Percentiles rank a stretch among this genome's conserved stretches.
phyloP scores from a whole-genome alignment of 2,329 filamentous ascomycete species.

The Phoma sp. region DNA sequence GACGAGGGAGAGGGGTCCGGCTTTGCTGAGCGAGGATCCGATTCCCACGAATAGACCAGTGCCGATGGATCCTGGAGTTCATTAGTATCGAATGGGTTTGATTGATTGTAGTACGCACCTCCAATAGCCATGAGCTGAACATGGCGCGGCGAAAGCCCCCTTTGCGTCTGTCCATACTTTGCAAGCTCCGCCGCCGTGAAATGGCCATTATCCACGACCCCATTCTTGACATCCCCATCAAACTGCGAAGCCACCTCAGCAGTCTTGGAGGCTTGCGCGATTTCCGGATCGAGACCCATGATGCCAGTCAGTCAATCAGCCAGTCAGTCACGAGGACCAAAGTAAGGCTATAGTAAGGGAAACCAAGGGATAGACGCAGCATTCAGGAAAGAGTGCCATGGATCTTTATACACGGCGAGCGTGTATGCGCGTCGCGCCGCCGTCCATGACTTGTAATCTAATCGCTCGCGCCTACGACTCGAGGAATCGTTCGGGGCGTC shows the following conservation, averaged over 20 bases:
- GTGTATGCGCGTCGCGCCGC: too few species aligned
- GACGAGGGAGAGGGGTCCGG: constrained; percentile 64
- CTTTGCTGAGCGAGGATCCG: constrained; percentile 53
- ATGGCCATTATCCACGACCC: constrained; percentile 9
- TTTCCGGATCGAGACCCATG: constrained; percentile 17
- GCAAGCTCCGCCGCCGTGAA: constrained; percentile 16
- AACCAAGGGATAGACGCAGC: too few species aligned
- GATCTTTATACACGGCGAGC: too few species aligned
- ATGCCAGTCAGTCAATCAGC: background rate
- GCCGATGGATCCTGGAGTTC: constrained; percentile 65
- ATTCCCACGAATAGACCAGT: constrained; percentile 73
- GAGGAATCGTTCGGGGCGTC: too few species aligned
- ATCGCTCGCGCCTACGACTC: too few species aligned
- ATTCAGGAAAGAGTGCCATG: too few species aligned
- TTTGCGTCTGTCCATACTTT: constrained; percentile 23
- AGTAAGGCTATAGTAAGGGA: too few species aligned
- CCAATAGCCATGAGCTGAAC: constrained; percentile 68
- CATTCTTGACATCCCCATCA: constrained; percentile 9
- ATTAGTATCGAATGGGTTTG: background rate
- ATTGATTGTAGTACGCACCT: too few species aligned
- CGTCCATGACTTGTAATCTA: too few species aligned
- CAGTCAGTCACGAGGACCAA: background rate
- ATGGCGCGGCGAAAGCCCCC: constrained; percentile 57
- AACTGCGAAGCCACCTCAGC: constrained; percentile 8
- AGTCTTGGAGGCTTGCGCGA: background rate